Conservation (phyloP, 257 asterid species). For the Fraxinus americana region DNA sequence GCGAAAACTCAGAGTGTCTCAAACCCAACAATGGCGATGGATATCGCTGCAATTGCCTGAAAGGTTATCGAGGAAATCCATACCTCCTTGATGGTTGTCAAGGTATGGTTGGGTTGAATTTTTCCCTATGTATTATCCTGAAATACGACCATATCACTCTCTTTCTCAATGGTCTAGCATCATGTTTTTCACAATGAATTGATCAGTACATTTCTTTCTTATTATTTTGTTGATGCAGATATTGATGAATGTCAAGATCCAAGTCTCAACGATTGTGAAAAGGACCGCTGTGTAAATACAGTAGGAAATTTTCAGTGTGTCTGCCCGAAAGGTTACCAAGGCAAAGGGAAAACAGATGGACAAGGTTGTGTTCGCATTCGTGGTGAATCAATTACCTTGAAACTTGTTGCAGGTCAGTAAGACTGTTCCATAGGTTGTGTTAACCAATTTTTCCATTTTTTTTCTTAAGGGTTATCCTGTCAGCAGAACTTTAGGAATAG, state of each 20-base stretch:
- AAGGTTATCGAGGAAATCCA: constrained; percentile 47
- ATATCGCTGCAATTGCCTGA: constrained; percentile 37
- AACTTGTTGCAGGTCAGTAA: constrained; percentile 13
- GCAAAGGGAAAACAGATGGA: constrained; percentile 21
- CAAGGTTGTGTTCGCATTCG: constrained; percentile 15
- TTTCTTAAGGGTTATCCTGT: no score
- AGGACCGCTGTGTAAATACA: constrained; percentile 20
- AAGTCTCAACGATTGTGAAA: constrained; percentile 7
- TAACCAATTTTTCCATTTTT: no score
- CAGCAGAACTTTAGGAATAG: no score
- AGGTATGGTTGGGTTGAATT: constrained; percentile 15
- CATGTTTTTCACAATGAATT: no score
- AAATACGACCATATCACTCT: no score
- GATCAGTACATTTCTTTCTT: no score
- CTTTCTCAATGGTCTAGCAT: no score
- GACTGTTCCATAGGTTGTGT: no score
- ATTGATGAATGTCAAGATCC: constrained; percentile 33
- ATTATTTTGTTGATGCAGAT: not conserved
- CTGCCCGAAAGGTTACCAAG: constrained; percentile 36
- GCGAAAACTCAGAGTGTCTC: no score
- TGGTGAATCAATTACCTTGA: not conserved
- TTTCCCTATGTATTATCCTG: no score
- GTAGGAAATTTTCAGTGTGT: constrained; percentile 9
- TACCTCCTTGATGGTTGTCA: constrained; percentile 36
- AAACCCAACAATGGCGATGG: constrained; percentile 11